Percentiles rank a stretch among this genome's conserved stretches.
Conservation (phyloP, 768 basidiomycete species). For the Fibroporia radiculosa region DNA sequence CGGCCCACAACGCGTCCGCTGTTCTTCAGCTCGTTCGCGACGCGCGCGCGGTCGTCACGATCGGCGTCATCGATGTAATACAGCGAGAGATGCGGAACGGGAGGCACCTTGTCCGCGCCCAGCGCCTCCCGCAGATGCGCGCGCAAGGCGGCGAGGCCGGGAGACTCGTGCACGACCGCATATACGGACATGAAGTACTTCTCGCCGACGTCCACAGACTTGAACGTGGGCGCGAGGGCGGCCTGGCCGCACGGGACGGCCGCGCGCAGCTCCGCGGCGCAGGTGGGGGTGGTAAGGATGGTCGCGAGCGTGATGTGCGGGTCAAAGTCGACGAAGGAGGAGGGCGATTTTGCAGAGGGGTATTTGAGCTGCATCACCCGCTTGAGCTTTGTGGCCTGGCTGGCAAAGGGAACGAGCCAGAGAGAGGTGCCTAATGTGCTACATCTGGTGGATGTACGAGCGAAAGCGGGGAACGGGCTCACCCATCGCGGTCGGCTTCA, state of each 20-base stretch:
- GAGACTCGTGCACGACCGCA: constrained; percentile 38
- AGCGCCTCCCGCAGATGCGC: constrained; percentile 33
- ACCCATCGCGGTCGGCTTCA: neutral
- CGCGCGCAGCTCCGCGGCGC: constrained; percentile 28
- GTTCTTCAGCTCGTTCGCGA: constrained; percentile 34
- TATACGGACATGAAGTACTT: constrained; percentile 71
- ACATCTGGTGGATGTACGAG: too few species aligned
- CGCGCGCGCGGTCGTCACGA: constrained; percentile 43
- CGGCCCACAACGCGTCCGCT: constrained; percentile 25
- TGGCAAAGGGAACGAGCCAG: constrained; percentile 61
- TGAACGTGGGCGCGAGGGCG: constrained; percentile 39
- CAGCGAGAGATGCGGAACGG: constrained; percentile 66
- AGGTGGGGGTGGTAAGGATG: constrained; percentile 24
- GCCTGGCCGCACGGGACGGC: constrained; percentile 30
- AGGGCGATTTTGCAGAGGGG: constrained; percentile 24
- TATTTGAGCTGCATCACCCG: constrained; percentile 35
- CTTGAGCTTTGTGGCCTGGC: constrained; percentile 36
- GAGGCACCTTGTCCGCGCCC: constrained; percentile 39
- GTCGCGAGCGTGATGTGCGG: constrained; percentile 67
- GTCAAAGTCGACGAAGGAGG: constrained; percentile 50
- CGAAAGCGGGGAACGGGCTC: neutral
- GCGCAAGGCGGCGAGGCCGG: constrained; percentile 40
- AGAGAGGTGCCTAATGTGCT: constrained; percentile 54
- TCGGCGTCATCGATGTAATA: constrained; percentile 70
- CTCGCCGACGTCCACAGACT: constrained; percentile 45